Conservation (phyloP, 75 land plant genomes). For the Selaginella moellendorffii region DNA sequence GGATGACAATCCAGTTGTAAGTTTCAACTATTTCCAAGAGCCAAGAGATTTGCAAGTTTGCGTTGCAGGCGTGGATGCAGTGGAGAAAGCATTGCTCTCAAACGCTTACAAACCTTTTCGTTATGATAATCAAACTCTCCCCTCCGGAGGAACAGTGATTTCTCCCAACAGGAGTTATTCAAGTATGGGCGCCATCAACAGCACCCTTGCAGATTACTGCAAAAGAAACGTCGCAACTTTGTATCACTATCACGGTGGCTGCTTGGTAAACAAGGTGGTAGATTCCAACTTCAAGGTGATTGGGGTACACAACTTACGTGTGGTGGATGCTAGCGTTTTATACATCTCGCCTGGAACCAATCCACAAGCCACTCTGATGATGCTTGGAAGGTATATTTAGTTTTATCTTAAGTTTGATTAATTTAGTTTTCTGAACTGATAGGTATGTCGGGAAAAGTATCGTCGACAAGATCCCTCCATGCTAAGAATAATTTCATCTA, state of each 20-base stretch:
- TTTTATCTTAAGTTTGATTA: no score
- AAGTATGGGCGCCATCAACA: background rate
- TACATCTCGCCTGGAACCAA: background rate
- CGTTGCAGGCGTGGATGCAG: background rate
- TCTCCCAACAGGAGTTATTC: background rate
- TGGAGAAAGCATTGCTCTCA: background rate
- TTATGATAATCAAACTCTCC: background rate
- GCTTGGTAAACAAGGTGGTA: background rate
- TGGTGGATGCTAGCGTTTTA: background rate
- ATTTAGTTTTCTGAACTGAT: no score
- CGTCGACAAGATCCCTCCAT: no score
- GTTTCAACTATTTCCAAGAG: constrained; percentile 12
- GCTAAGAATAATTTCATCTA: no score
- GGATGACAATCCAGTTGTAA: constrained; percentile 6
- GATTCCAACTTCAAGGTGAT: background rate
- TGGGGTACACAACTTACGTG: background rate
- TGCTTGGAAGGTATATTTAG: background rate
- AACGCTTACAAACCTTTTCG: background rate
- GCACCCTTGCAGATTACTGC: background rate
- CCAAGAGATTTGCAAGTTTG: constrained; percentile 11
- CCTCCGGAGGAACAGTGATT: background rate
- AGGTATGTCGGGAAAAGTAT: no score
- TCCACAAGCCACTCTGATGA: background rate
- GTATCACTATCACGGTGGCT: background rate
- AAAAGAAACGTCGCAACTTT: background rate